Percentiles rank a stretch among this genome's conserved stretches.
phyloP scores from a whole-genome alignment of 2,329 filamentous ascomycete genomes.

The Fusarium sororula region DNA sequence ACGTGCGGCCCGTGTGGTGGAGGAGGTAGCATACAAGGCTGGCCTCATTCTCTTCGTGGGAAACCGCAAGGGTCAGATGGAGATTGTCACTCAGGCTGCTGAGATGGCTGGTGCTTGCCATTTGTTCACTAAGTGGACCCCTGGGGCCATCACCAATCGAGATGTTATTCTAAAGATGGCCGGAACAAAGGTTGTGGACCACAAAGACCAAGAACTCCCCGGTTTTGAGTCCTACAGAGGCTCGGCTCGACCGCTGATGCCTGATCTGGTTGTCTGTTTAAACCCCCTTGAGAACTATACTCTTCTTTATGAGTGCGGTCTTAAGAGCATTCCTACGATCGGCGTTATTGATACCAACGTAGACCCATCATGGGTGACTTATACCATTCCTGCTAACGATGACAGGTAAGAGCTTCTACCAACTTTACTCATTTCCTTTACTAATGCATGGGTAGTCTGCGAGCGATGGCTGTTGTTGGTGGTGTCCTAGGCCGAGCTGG shows the following conservation, averaged over 20 bases:
- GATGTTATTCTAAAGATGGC: slow-evolving; percentile 83
- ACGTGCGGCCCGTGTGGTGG: slow-evolving; percentile 91
- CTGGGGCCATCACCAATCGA: slow-evolving; percentile 91
- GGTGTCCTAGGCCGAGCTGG: slow-evolving; percentile 88
- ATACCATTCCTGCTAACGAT: slow-evolving; percentile 95
- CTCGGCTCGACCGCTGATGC: slow-evolving; percentile 74
- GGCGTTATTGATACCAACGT: slow-evolving; percentile 94
- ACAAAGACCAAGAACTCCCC: slow-evolving; percentile 67
- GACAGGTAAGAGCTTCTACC: slow-evolving; percentile 71
- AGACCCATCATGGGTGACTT: slow-evolving; percentile 93
- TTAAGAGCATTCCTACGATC: slow-evolving; percentile 91
- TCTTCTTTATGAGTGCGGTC: slow-evolving; percentile 87
- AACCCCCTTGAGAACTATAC: slow-evolving; percentile 95
- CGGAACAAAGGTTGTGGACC: slow-evolving; percentile 78
- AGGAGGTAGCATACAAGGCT: slow-evolving; percentile 82
- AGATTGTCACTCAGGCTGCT: slow-evolving; percentile 83
- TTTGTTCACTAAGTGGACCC: slow-evolving; percentile 91
- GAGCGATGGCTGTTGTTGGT: slow-evolving; percentile 81
- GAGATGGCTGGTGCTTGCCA: slow-evolving; percentile 82
- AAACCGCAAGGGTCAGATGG: slow-evolving; percentile 82
- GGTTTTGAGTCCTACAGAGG: slow-evolving; percentile 74
- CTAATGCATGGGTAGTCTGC: slow-evolving; percentile 67
- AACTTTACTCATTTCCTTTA: background rate
- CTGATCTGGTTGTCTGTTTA: slow-evolving; percentile 90
- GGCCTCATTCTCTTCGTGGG: slow-evolving; percentile 92